Evolutionary conservation across 805 yeast genomes (phyloP), one percentile per base, ranked within the genome.

Genomic region (Candida nonsorbophila): DNA sequence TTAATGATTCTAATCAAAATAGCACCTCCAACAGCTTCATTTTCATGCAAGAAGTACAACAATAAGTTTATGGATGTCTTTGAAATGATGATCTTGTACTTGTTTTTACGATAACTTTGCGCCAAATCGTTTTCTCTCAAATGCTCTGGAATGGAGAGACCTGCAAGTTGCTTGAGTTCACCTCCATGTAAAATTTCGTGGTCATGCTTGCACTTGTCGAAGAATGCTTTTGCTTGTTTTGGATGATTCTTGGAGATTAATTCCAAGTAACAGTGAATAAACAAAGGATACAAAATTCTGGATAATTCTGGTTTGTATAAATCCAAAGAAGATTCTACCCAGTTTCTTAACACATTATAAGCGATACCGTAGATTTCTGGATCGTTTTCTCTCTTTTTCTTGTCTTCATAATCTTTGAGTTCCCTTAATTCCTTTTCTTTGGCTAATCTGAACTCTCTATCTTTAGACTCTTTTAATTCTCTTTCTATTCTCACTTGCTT

Each of bases 261-360:
- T 44, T 86, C 90, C 37, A 92, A 64, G 51, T 76, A 92, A 45
- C 86, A 75, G 54, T 90, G 95, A 29, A 90, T 81, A 56, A 88
- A 92, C n/a, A 92, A 68, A 5, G 99, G 99, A 53, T 84, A 92
- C 42, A 90, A 60, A 24, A 90, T 72, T 40, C 92, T 74, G 33
- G 80, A 73, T 36, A 92, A 67, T 55, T 92, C 97, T 11, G 94
- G 87, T 55, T 76, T 82, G 57, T 92, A 92, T 58, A 92, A 70
- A 53, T 90, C 98, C 44, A 92, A 67, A 0, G 96, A 86, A 11
- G 85, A 71, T 43, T 86, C 95, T 22, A 85, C 84, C 97, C 97
- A 92, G 28, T 79, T 78, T 38, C 84, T 73, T 38, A 87, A 71
- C 53, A 85, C 70, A 11, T 79, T 65, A 58, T 87, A 92, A 1